Conservation (phyloP, 179 eudicot genomes). For the Drosera spatulata region DNA sequence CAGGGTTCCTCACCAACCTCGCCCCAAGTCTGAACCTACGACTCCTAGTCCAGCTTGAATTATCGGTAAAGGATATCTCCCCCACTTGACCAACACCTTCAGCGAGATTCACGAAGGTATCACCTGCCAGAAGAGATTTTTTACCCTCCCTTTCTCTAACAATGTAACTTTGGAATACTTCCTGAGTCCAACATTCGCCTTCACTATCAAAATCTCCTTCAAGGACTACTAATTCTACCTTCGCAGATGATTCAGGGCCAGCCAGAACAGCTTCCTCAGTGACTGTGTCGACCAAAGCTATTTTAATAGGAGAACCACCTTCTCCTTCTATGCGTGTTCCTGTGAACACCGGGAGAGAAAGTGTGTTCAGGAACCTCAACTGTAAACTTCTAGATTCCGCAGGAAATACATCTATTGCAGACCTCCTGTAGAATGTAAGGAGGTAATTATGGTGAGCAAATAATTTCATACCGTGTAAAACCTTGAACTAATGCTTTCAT, state of each 20-base stretch:
- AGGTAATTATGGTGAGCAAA: background rate
- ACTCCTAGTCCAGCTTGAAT: slow-evolving; percentile 86
- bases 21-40: slow-evolving; percentile 84
- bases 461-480: too few relatives aligned
- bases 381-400: slow-evolving; percentile 46
- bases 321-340: slow-evolving; percentile 89
- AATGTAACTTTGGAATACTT: slow-evolving; percentile 64
- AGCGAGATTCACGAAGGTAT: slow-evolving; percentile 38
- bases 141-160: slow-evolving; percentile 80
- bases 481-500: background rate
- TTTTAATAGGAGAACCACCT: slow-evolving; percentile 39
- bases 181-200: slow-evolving; percentile 59
- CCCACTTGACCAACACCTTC: slow-evolving; percentile 62
- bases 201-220: slow-evolving; percentile 78
- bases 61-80: slow-evolving; percentile 63
- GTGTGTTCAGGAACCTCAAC: slow-evolving; percentile 38
- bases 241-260: slow-evolving; percentile 58
- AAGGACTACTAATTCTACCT: slow-evolving; percentile 77
- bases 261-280: slow-evolving; percentile 32
- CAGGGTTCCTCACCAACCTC: slow-evolving; percentile 40
- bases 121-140: slow-evolving; percentile 72
- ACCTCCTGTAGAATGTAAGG: slow-evolving; percentile 27
- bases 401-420: slow-evolving; percentile 27
- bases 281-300: slow-evolving; percentile 47
- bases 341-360: slow-evolving; percentile 78